Evolutionary conservation across 2,329 filamentous ascomycete species (phyloP).

Genomic region (Cercospora sesami): DNA sequence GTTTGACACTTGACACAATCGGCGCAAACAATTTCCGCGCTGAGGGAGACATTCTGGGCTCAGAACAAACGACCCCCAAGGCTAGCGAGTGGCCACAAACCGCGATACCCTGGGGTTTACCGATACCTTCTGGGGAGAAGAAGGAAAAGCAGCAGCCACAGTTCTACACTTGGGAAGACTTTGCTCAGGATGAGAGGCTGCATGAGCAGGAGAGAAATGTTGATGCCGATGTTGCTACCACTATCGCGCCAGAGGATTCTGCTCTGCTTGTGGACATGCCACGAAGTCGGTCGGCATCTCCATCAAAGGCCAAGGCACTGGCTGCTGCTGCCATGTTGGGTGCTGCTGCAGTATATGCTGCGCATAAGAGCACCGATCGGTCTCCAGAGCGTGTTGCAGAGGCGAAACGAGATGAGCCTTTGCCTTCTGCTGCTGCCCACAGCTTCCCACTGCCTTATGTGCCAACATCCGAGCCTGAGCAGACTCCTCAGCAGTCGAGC

Average conservation of each 20-base stretch:
- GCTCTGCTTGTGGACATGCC: not conserved
- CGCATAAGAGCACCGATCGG: slow-evolving; percentile 19
- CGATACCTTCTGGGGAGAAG: slow-evolving; percentile 17
- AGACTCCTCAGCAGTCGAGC: not conserved
- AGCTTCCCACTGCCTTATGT: slow-evolving; percentile 21
- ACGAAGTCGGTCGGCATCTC: slow-evolving; percentile 21
- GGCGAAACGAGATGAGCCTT: not conserved
- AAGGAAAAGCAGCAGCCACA: slow-evolving; percentile 36
- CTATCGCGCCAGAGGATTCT: not conserved
- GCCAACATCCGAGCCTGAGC: not conserved
- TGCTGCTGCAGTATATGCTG: slow-evolving; percentile 32
- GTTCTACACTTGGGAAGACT: slow-evolving; percentile 43
- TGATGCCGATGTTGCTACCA: slow-evolving; percentile 1
- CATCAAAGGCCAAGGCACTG: slow-evolving; percentile 21
- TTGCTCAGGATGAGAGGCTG: slow-evolving; percentile 37
- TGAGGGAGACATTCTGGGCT: slow-evolving; percentile 54
- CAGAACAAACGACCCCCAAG: slow-evolving; percentile 68
- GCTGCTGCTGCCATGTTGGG: slow-evolving; percentile 35
- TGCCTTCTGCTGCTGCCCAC: slow-evolving; percentile 9
- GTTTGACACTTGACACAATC: slow-evolving; percentile 31
- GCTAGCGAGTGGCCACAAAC: slow-evolving; percentile 50
- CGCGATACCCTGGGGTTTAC: slow-evolving; percentile 15
- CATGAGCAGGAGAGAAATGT: slow-evolving; percentile 21
- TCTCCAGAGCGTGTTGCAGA: slow-evolving; percentile 18
- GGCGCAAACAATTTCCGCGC: slow-evolving; percentile 25